A percentile compares a stretch with the other conserved stretches of the same genome.
Evolutionary conservation across 306 rosid genomes (phyloP).

Genomic region (Corylus heterophylla): DNA sequence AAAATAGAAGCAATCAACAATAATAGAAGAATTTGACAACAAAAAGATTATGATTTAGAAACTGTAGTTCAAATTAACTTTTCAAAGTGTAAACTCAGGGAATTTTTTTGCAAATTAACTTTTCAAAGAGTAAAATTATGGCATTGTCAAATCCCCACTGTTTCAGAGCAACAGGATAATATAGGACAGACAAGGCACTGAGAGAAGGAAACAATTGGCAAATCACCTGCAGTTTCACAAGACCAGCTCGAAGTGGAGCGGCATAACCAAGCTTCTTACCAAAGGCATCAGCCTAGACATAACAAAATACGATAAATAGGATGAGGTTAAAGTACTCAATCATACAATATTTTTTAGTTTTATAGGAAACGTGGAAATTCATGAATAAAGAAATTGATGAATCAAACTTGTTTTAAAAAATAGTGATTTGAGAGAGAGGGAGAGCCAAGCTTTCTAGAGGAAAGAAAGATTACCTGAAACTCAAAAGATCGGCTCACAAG

Average conservation of each 20-base stretch:
- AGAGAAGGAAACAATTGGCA: constrained; percentile 5
- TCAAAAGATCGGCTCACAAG: constrained; percentile 92
- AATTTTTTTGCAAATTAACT: neutral
- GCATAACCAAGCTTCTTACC: constrained; percentile 85
- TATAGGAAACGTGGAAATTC: no score
- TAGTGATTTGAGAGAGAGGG: neutral
- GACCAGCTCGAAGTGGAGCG: constrained; percentile 60
- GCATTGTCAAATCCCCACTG: neutral
- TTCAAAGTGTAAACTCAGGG: no score
- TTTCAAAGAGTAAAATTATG: neutral
- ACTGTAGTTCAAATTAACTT: neutral
- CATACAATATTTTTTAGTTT: no score
- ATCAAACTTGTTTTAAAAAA: no score
- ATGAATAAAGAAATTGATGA: no score
- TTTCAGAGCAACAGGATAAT: neutral
- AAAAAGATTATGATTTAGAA: constrained; percentile 1
- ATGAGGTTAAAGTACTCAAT: neutral
- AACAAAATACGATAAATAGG: constrained; percentile 10
- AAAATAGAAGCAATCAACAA: neutral
- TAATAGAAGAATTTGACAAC: neutral
- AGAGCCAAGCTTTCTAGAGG: neutral
- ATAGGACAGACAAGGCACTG: neutral
- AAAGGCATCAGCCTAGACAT: constrained; percentile 81
- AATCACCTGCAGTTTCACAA: constrained; percentile 81
- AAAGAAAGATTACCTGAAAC: constrained; percentile 64